Base-by-base conservation (phyloP, 2,329 filamentous ascomycete species). In the Arthrobotrys megalospora region DNA sequence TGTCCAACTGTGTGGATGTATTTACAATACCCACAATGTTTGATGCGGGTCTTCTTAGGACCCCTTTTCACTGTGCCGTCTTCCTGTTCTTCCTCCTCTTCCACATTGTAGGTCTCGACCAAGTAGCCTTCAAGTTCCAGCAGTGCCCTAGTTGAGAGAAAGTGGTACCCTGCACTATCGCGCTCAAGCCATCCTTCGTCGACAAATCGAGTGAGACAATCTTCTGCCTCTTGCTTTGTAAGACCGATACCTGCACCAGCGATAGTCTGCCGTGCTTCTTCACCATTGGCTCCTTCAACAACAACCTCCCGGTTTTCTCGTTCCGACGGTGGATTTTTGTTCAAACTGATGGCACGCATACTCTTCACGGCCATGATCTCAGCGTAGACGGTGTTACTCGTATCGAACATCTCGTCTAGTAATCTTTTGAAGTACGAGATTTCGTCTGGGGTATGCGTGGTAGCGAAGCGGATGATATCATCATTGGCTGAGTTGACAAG, bases 391-490 rank as follows among this genome's bases (percentile, higher is more conserved):
- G 91, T 93, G 83, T 98, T 98, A 85, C 93, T 90, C 19, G 89
- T 91, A 80, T 96, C 93, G 83, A 98, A 99, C 89, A 99, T 97
- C 81, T 89, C 90, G 83, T 97, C 94, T 0, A 99, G 88, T 2
- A 97, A 84, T 7, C 96, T 88, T 85, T 96, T 96, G 68, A 98
- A 89, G 83, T 93, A 99, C 0, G 92, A 90, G 36, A 98, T 92
- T 85, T 98, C 94, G 81, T 97, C 94, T 0, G 93, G 86, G 6
- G 88, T 89, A 83, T 92, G 92, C 0, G 89, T 90, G 0, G 96
- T 98, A 1, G 94, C 93, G 45, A 97, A 88, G 82, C 97, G 95
- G 0, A 93, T 96, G 76, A 95, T 86, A 0, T 91, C 87, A 84
- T 99, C 96, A 79, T 91, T 93, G 8, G 92, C 91, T 0, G 91